These are phyloP conservation scores for Mortierella sp. DNA, from an alignment of 371 early-diverging fungal genomes.

Conservation along the genomic window DNA sequence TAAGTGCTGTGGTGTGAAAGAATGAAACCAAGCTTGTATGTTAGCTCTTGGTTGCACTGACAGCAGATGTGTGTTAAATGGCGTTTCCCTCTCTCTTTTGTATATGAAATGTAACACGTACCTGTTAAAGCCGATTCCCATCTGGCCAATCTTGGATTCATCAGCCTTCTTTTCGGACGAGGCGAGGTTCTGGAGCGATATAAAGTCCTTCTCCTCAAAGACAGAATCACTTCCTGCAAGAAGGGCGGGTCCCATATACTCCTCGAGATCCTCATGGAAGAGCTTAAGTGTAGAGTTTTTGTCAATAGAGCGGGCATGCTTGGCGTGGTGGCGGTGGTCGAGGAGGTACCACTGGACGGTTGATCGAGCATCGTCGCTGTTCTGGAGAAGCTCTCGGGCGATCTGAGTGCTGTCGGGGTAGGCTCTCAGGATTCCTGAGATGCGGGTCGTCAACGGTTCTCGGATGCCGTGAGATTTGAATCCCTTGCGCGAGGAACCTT, in stretches of 20 bases:
- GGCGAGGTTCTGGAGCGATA: slow-evolving; percentile 43
- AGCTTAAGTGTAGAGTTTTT: background rate
- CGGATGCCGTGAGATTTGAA: slow-evolving; percentile 21
- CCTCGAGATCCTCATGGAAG: slow-evolving; percentile 25
- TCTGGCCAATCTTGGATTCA: slow-evolving; percentile 50
- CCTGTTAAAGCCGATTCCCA: slow-evolving; percentile 55
- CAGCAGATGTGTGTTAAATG: no score
- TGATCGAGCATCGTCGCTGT: slow-evolving; percentile 56
- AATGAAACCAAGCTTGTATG: background rate
- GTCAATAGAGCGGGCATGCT: background rate
- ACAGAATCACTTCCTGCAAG: slow-evolving; percentile 47
- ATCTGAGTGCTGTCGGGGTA: slow-evolving; percentile 59
- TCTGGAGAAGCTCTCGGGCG: slow-evolving; percentile 58
- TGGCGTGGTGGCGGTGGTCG: slow-evolving; percentile 42
- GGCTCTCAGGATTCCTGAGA: slow-evolving; percentile 50
- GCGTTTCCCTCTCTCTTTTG: no score
- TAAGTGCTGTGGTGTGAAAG: slow-evolving; percentile 28
- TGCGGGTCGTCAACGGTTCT: slow-evolving; percentile 47
- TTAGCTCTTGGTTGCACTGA: no score
- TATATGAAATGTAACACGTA: background rate
- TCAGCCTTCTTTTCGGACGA: slow-evolving; percentile 47
- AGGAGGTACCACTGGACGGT: slow-evolving; percentile 54
- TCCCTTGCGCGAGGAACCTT: background rate
- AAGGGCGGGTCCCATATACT: slow-evolving; percentile 58
- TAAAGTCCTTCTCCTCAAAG: slow-evolving; percentile 46